Evolutionary conservation across 164 flowering plant species (phyloP), one percentile per base, ranked within the genome.

Genomic region (Chloranthus sessilifolius): DNA sequence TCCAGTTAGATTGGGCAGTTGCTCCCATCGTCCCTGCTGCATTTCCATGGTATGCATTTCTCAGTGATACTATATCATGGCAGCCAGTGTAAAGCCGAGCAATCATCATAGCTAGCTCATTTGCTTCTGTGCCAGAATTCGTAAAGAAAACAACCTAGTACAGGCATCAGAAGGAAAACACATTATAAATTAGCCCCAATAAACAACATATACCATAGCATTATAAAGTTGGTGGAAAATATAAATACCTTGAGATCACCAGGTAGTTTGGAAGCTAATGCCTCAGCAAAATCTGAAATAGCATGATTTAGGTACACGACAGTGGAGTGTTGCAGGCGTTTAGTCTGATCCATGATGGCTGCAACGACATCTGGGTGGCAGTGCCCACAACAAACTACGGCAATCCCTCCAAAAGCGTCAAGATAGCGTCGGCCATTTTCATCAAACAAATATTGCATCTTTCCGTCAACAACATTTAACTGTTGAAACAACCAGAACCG

Each of bases 51-150:
- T 89, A 94, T 0, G 80, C 80, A 57, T 94, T 94, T 64, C 99
- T 72, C 30, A 94, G 21, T 0, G 99, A 84, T 30, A 94, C 66
- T 26, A 94, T 68, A 65, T 86, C 99, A 31, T 86, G 74, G 58
- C 71, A 67, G 0, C 96, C 95, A 2, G 92, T 86, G 48, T 94
- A 89, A 50, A 89, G 46, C 37, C 79, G 74, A 11, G 99, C 89
- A 7, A 94, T 81, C 92, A 94, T 70, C 74, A 94, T 62, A 1
- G 99, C 99, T 51, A 94, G 55, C 68, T 94, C 99, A 52, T 94
- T 94, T 10, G 99, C 99, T 57, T 94, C 99, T 16, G 99, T 94
- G 29, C 99, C 99, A 8, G 97, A 88, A 62, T 94, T 94, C 1
- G 96, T 86, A 51, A 94, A 94, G 54, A 82, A 94, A 23, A 76